phyloP scores from a whole-genome alignment of 2,329 filamentous ascomycete genomes.

The Phyllachora maydis region DNA sequence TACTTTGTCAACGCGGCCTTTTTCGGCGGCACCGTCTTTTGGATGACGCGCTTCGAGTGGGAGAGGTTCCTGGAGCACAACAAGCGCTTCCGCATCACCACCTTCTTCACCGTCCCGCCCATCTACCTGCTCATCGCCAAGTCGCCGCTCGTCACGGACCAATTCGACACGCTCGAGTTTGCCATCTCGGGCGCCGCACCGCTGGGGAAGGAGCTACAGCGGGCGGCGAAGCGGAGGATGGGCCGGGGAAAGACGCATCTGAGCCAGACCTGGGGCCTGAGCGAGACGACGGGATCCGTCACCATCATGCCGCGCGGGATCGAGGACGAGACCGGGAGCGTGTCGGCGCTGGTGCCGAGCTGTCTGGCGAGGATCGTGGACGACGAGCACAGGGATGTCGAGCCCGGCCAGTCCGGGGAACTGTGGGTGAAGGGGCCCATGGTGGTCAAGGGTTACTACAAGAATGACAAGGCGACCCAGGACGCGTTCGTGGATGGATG shows the following conservation, averaged over 20 bases:
- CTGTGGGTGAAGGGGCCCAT: slow-evolving; percentile 51
- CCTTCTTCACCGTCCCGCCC: slow-evolving; percentile 37
- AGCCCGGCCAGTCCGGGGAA: slow-evolving; percentile 28
- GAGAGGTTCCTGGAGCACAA: slow-evolving; percentile 29
- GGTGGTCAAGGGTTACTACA: slow-evolving; percentile 50
- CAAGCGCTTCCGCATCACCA: slow-evolving; percentile 25
- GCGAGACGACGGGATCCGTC: slow-evolving; percentile 28
- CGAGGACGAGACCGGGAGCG: slow-evolving; percentile 19
- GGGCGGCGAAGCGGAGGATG: slow-evolving; percentile 25
- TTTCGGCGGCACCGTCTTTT: slow-evolving; percentile 28
- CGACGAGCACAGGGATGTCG: slow-evolving; percentile 16
- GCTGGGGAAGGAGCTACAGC: slow-evolving; percentile 29
- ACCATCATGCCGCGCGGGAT: slow-evolving; percentile 20
- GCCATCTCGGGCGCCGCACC: slow-evolving; percentile 34
- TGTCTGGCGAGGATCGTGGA: slow-evolving; percentile 14
- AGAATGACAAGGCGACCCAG: slow-evolving; percentile 43
- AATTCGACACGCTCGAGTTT: slow-evolving; percentile 24
- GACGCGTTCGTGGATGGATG: slow-evolving; percentile 38
- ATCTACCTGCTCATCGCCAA: slow-evolving; percentile 40
- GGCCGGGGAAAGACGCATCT: slow-evolving; percentile 17
- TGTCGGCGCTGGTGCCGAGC: slow-evolving; percentile 19
- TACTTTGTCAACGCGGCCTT: slow-evolving; percentile 20
- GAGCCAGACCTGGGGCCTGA: slow-evolving; percentile 35
- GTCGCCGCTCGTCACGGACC: slow-evolving; percentile 28
- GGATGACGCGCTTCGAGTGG: slow-evolving; percentile 42